phyloP scores from a whole-genome alignment of 352 stramenopile genomes.

The Aphanomyces cochlioides region DNA sequence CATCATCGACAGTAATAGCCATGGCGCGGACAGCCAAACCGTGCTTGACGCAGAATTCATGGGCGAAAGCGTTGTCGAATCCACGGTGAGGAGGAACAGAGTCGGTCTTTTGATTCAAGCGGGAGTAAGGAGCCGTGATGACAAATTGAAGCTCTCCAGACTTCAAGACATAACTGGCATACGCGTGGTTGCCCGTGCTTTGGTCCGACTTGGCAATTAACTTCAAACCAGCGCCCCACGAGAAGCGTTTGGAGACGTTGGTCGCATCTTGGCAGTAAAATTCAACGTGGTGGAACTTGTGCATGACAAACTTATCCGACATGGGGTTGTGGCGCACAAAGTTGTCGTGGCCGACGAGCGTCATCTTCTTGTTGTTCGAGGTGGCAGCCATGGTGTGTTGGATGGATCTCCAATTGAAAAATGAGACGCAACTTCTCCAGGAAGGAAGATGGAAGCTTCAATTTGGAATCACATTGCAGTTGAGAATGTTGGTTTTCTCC shows the following conservation, averaged over 20 bases:
- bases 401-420: neutral
- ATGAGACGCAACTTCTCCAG: neutral
- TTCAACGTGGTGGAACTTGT: conserved; percentile 82
- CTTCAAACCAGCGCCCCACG: conserved; percentile 79
- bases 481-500: neutral
- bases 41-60: conserved; percentile 82
- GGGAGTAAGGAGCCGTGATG: conserved; percentile 86
- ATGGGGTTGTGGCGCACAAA: conserved; percentile 75
- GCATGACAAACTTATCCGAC: conserved; percentile 69
- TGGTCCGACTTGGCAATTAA: conserved; percentile 80
- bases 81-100: conserved; percentile 32
- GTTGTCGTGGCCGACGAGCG: conserved; percentile 71
- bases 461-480: conserved; percentile 11
- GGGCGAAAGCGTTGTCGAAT: conserved; percentile 41
- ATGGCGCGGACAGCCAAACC: conserved; percentile 74
- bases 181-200: conserved; percentile 82
- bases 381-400: neutral
- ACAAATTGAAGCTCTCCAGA: conserved; percentile 78
- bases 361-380: conserved; percentile 42
- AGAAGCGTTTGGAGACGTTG: conserved; percentile 73
- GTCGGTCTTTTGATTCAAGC: conserved; percentile 55
- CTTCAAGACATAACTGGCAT: conserved; percentile 81
- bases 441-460: conserved; percentile 5
- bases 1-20: conserved; percentile 76
- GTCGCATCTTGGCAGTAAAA: conserved; percentile 81